A percentile compares a stretch with the other conserved stretches of the same genome.
phyloP scores from a whole-genome alignment of 192 early-diverging fungal species.

The Coemansia reversa region DNA sequence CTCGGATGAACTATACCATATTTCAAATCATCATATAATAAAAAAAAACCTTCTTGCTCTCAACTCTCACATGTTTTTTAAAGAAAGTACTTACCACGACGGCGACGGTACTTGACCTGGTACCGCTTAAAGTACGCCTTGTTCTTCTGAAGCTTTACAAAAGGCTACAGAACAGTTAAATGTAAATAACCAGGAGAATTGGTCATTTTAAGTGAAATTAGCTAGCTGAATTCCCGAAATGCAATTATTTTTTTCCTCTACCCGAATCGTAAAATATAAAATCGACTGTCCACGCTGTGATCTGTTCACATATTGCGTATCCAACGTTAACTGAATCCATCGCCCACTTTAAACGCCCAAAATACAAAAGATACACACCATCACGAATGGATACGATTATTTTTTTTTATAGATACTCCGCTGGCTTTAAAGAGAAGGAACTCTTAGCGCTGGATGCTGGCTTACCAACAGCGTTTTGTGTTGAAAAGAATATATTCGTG shows the following conservation, averaged over 20 bases:
- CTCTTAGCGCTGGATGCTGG: not conserved
- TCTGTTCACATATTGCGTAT: not conserved
- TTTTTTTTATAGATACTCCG: constrained; percentile 39
- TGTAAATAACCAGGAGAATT: not conserved
- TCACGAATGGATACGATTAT: constrained; percentile 38
- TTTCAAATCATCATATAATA: constrained; percentile 62
- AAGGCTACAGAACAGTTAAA: constrained; percentile 51
- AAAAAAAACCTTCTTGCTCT: not conserved
- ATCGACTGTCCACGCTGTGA: not conserved
- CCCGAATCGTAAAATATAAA: not conserved
- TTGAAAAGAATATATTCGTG: not conserved
- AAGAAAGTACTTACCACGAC: constrained; percentile 74
- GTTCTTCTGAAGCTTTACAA: constrained; percentile 90
- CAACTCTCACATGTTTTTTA: not conserved
- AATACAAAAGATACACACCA: constrained; percentile 29
- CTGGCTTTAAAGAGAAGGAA: constrained; percentile 38
- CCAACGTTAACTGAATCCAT: constrained; percentile 3
- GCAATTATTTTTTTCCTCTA: not conserved
- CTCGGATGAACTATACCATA: constrained; percentile 79
- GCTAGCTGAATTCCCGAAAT: not conserved
- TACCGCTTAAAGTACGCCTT: constrained; percentile 99
- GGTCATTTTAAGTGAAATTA: constrained; percentile 1
- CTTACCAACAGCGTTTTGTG: not conserved
- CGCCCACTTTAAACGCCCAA: not conserved
- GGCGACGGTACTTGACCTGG: constrained; percentile 99